phyloP scores from a whole-genome alignment of 2,329 filamentous ascomycete species.

The Microcyclosporella mali region DNA sequence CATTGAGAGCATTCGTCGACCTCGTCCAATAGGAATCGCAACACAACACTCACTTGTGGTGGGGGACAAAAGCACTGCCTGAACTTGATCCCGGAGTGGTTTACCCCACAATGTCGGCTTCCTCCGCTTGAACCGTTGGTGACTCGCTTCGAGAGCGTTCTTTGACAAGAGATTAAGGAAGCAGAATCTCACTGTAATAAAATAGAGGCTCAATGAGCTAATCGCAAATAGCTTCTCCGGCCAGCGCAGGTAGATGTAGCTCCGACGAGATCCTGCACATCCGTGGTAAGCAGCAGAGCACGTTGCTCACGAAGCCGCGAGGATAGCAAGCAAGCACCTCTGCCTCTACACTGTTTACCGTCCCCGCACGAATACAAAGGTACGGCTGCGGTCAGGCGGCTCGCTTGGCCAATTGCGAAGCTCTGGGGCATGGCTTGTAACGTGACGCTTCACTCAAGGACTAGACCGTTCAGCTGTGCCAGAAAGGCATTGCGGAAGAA shows the following conservation, averaged over 20 bases:
- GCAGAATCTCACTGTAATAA: background rate
- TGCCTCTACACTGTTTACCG: constrained; percentile 1
- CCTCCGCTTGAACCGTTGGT: background rate
- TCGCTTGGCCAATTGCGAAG: constrained; percentile 3
- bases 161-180: background rate
- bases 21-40: too few species aligned
- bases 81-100: background rate
- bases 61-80: too few species aligned
- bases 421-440: constrained; percentile 5
- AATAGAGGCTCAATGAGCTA: too few species aligned
- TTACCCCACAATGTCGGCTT: background rate
- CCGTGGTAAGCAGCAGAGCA: constrained; percentile 4
- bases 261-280: background rate
- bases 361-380: too few species aligned
- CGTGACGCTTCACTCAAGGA: constrained; percentile 1
- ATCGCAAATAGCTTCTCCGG: too few species aligned
- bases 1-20: too few species aligned
- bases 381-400: too few species aligned
- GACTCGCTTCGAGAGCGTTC: too few species aligned
- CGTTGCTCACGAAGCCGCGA: background rate
- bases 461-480: background rate
- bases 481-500: too few species aligned
- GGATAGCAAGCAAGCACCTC: background rate
- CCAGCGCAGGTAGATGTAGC: background rate
- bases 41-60: too few species aligned